Conservation (phyloP, 345 rosid genomes). For the Excoecaria agallocha region DNA sequence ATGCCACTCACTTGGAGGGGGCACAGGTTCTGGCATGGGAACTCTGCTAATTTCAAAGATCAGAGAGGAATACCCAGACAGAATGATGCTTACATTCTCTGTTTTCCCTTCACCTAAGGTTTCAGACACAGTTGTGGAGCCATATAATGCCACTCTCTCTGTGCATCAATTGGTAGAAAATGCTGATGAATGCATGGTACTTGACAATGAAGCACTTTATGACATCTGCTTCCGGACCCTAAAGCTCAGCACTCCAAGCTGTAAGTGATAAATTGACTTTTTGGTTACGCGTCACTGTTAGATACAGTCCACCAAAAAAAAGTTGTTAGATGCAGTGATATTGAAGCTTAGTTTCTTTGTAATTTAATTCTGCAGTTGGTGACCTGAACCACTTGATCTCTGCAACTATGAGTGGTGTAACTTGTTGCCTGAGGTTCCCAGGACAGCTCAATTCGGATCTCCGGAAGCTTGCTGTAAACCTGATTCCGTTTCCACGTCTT, state of each 20-base stretch:
- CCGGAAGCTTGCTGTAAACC: conserved; percentile 87
- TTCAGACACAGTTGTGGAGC: conserved; percentile 99
- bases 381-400: conserved; percentile 95
- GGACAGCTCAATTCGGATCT: conserved; percentile 96
- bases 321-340: not conserved
- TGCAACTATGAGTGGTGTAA: conserved; percentile 94
- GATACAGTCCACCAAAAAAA: not conserved
- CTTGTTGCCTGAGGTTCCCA: conserved; percentile 95
- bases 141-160: conserved; percentile 94
- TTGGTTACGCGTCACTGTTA: not conserved
- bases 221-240: conserved; percentile 97
- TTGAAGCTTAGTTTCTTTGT: conserved; percentile 6
- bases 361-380: conserved; percentile 57
- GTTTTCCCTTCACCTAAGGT: conserved; percentile 98
- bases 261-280: conserved; percentile 41
- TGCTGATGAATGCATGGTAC: conserved; percentile 98
- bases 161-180: conserved; percentile 96
- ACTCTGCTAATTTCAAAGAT: conserved; percentile 88
- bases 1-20: conserved; percentile 96
- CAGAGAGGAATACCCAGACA: conserved; percentile 95
- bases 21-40: conserved; percentile 98
- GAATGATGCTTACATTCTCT: conserved; percentile 98
- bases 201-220: conserved; percentile 94
- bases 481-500: conserved; percentile 95
- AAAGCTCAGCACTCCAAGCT: conserved; percentile 96